These are phyloP conservation scores for Xylaria flabelliformis DNA, from an alignment of 495 filamentous ascomycete genomes.

Conservation along the genomic window DNA sequence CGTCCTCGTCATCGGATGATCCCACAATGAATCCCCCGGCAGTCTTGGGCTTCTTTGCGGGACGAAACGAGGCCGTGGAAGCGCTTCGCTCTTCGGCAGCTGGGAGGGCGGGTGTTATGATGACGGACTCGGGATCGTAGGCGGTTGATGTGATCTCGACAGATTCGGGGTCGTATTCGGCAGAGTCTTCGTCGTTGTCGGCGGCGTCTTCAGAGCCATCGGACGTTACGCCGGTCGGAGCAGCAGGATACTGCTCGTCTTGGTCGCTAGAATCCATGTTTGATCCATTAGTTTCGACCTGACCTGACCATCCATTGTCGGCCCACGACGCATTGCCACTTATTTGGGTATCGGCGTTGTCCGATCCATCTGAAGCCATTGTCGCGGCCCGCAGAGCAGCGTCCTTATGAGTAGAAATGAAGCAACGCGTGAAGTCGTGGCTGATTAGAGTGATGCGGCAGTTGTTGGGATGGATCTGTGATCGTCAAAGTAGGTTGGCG, in stretches of 20 bases:
- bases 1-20: slow-evolving; percentile 66
- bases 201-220: slow-evolving; percentile 53
- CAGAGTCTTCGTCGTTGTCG: slow-evolving; percentile 50
- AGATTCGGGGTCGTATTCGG: slow-evolving; percentile 59
- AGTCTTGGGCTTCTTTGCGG: slow-evolving; percentile 66
- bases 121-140: slow-evolving; percentile 43
- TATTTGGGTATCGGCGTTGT: slow-evolving; percentile 44
- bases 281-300: slow-evolving; percentile 56
- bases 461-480: not conserved
- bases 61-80: slow-evolving; percentile 43
- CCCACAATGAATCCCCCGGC: slow-evolving; percentile 83
- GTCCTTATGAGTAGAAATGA: not conserved
- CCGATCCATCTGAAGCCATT: slow-evolving; percentile 45
- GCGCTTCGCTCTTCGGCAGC: slow-evolving; percentile 38
- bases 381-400: slow-evolving; percentile 12
- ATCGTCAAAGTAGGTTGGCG: not conserved
- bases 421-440: not conserved
- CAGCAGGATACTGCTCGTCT: slow-evolving; percentile 49
- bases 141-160: slow-evolving; percentile 45
- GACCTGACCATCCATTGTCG: slow-evolving; percentile 61
- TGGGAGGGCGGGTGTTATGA: slow-evolving; percentile 40
- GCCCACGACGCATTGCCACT: slow-evolving; percentile 44
- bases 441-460: not conserved
- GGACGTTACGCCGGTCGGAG: slow-evolving; percentile 51
- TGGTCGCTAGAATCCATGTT: slow-evolving; percentile 62